Conservation (phyloP, 1,284 basidiomycete species). For the Vanrija sp. region DNA sequence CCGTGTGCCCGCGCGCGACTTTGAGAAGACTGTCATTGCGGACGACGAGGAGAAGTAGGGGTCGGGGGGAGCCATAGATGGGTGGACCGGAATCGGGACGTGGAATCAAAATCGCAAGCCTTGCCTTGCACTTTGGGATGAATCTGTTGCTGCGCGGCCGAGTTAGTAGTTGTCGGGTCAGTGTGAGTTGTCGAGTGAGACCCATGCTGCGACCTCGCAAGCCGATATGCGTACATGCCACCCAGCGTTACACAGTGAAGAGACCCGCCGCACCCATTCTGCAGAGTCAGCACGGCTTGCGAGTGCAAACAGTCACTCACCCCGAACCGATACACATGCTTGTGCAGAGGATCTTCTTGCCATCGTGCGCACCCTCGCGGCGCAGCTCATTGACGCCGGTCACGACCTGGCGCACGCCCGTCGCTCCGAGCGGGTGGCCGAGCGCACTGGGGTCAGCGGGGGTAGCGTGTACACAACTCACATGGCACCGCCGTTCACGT, state of each 20-base stretch:
- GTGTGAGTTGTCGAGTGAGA: too few species aligned
- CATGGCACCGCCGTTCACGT: conserved; percentile 69
- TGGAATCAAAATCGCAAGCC: too few species aligned
- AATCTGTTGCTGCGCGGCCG: too few species aligned
- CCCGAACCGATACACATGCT: conserved; percentile 29
- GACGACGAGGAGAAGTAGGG: conserved; percentile 14
- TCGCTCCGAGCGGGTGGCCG: conserved; percentile 21
- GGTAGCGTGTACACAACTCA: too few species aligned
- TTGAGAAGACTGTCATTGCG: conserved; percentile 35
- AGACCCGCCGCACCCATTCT: conserved; percentile 27
- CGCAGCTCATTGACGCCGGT: conserved; percentile 28
- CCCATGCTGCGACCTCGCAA: too few species aligned
- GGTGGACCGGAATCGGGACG: too few species aligned
- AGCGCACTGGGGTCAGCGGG: conserved; percentile 3
- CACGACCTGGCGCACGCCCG: conserved; percentile 30
- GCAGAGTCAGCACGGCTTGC: background rate
- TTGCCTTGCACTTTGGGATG: too few species aligned
- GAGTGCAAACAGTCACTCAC: conserved; percentile 3
- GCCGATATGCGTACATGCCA: background rate
- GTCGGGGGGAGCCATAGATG: too few species aligned
- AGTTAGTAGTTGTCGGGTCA: too few species aligned
- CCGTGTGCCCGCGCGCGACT: conserved; percentile 38
- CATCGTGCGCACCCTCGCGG: conserved; percentile 6
- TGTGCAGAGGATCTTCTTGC: conserved; percentile 22
- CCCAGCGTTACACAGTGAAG: conserved; percentile 20